Percentiles rank a stretch among this genome's conserved stretches.
phyloP scores from a whole-genome alignment of 768 basidiomycete genomes.

The Mycena chlorophos region DNA sequence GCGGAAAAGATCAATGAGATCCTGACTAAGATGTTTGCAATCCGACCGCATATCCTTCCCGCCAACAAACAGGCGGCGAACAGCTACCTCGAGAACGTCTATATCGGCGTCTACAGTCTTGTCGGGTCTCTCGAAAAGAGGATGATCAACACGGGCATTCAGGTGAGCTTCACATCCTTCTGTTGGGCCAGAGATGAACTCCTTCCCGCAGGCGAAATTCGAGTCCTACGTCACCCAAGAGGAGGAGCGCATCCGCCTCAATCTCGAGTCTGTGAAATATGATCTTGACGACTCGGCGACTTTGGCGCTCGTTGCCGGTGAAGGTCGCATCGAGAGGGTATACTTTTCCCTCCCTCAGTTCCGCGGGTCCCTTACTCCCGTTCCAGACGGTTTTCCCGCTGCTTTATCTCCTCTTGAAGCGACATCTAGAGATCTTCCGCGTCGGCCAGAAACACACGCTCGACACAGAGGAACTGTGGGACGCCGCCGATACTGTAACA shows the following conservation, averaged over 20 bases:
- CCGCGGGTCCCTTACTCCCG: background rate
- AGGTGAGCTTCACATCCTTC: background rate
- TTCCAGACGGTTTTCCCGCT: conserved; percentile 6
- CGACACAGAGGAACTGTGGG: conserved; percentile 8
- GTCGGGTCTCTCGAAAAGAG: background rate
- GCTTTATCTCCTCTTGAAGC: conserved; percentile 9
- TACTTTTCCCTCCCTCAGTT: background rate
- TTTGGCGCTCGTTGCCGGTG: conserved; percentile 12
- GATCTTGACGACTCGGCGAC: conserved; percentile 14
- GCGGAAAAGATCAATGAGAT: conserved; percentile 4
- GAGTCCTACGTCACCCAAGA: conserved; percentile 6
- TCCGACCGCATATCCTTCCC: background rate
- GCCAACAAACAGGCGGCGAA: conserved; percentile 7
- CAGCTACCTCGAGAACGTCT: conserved; percentile 2
- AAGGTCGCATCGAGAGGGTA: conserved; percentile 18
- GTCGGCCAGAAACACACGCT: conserved; percentile 1
- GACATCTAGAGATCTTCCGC: conserved; percentile 16
- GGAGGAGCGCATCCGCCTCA: conserved; percentile 13
- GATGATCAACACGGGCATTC: conserved; percentile 1
- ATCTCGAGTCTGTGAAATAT: conserved; percentile 15
- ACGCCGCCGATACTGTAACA: conserved; percentile 2
- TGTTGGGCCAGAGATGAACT: too few species aligned
- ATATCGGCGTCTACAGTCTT: background rate
- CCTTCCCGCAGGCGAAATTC: conserved; percentile 11
- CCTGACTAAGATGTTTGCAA: conserved; percentile 11